phyloP scores from a whole-genome alignment of 2,329 filamentous ascomycete genomes.

The Neocatenulostroma microsporum region DNA sequence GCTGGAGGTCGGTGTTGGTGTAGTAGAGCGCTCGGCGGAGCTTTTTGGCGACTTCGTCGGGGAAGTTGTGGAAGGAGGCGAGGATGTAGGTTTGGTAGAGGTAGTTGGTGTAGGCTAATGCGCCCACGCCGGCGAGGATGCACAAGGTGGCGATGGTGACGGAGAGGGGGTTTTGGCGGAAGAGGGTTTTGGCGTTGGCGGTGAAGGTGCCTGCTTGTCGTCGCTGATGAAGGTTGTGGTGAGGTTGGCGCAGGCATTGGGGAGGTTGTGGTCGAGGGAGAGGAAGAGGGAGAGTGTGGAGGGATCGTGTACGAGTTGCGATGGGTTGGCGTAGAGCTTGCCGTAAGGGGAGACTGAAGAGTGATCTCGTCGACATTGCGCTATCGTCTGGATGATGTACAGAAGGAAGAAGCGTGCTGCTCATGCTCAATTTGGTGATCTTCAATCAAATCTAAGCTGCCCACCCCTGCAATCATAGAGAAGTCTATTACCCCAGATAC shows the following conservation, averaged over 20 bases:
- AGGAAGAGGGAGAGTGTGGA: slow-evolving; percentile 13
- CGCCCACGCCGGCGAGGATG: slow-evolving; percentile 33
- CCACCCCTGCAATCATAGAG: background rate
- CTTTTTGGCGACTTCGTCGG: slow-evolving; percentile 64
- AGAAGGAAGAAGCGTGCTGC: background rate
- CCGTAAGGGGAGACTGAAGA: slow-evolving; percentile 18
- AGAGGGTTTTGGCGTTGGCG: slow-evolving; percentile 28
- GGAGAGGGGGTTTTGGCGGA: slow-evolving; percentile 32
- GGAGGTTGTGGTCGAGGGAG: slow-evolving; percentile 6
- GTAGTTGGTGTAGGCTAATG: slow-evolving; percentile 39
- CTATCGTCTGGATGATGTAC: background rate
- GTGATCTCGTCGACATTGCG: slow-evolving; percentile 32
- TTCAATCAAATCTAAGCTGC: background rate
- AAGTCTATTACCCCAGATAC: slow-evolving; percentile 1
- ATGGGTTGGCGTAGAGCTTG: slow-evolving; percentile 9
- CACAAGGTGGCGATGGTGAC: slow-evolving; percentile 27
- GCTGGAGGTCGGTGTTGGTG: slow-evolving; percentile 66
- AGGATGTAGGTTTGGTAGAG: slow-evolving; percentile 42
- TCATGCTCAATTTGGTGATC: background rate
- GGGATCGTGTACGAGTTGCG: slow-evolving; percentile 6
- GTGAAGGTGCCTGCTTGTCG: slow-evolving; percentile 18
- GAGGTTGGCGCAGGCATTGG: slow-evolving; percentile 10
- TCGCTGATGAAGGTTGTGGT: slow-evolving; percentile 11
- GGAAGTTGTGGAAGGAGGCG: slow-evolving; percentile 49
- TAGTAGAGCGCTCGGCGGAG: slow-evolving; percentile 82